Evolutionary conservation across 306 rosid genomes (phyloP), one percentile per base, ranked within the genome.

Genomic region (Vicia villosa): DNA sequence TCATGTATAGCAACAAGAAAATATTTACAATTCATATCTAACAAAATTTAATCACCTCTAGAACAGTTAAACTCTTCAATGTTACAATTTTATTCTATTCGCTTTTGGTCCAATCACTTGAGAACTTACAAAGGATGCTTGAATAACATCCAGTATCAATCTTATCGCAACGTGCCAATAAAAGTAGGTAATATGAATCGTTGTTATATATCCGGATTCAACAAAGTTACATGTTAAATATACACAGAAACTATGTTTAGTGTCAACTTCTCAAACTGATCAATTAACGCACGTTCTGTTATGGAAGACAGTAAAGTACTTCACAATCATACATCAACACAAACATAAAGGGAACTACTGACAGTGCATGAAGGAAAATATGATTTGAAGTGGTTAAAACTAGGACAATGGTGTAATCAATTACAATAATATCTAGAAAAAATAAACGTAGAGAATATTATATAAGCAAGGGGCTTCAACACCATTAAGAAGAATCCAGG

Each of bases 121-220:
- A 69, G 32, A 26, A 51, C 63, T 51, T 43, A 69, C 36, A 55
- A 60, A 32, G 5, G 13, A 40, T 41, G 15, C 22, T 34, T 64
- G 19, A 74, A 8, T 26, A 32, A 38, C 50, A 59, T 42, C 57
- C 16, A 12, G 55, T 11, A 24, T 70, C 46, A 75, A 47, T 68
- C 41, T 65, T 26, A 17, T 47, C 68, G 26, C 15, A 59, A 34
- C 38, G 37, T 0, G 14, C 21, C 20, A 63, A 49, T 13, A 58
- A 50, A 38, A 24, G 14, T 28, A 55, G 64, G 40, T 32, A 32
- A 58, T 36, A 41, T 22, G 8, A 52, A 21, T 36, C 38, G 34
- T 15, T 4, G 3, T 15, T 30, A 13, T 24, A 24, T 24, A 58
- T 58, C 41, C 12, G 8, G 40, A 15, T 32, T 58, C 8, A 0